A percentile compares a stretch with the other conserved stretches of the same genome.
Evolutionary conservation across 345 rosid species (phyloP).

Genomic region (Pelargonium nanum): DNA sequence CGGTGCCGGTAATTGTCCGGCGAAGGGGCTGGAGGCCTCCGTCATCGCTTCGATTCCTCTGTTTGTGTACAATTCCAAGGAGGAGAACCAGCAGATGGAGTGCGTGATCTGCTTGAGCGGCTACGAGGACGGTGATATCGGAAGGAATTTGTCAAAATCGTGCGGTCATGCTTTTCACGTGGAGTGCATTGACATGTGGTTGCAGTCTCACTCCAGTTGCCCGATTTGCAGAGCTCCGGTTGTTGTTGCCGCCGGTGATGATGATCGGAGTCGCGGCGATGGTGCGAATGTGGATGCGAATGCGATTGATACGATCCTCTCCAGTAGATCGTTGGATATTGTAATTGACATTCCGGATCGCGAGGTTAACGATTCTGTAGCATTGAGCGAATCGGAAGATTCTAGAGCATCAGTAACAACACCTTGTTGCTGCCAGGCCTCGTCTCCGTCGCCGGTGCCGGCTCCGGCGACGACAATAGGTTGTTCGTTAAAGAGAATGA

Average conservation of each 20-base stretch:
- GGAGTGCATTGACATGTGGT: slow-evolving; percentile 81
- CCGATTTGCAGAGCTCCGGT: not conserved
- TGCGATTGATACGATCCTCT: slow-evolving; percentile 12
- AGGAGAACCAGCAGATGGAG: slow-evolving; percentile 17
- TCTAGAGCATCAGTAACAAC: too few relatives aligned
- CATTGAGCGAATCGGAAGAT: too few relatives aligned
- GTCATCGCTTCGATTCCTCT: slow-evolving; percentile 53
- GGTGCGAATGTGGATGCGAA: slow-evolving; percentile 16
- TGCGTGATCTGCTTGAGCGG: slow-evolving; percentile 63
- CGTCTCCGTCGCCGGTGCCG: too few relatives aligned
- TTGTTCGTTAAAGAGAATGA: slow-evolving; percentile 51
- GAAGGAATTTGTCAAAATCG: slow-evolving; percentile 40
- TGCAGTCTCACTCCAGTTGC: slow-evolving; percentile 33
- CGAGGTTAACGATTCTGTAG: too few relatives aligned
- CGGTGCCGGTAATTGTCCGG: too few relatives aligned
- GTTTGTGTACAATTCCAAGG: slow-evolving; percentile 34
- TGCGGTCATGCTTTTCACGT: slow-evolving; percentile 75
- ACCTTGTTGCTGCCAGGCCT: too few relatives aligned
- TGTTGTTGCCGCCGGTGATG: not conserved
- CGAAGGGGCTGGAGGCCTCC: slow-evolving; percentile 56
- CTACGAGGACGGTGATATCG: slow-evolving; percentile 52
- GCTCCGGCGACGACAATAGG: slow-evolving; percentile 19
- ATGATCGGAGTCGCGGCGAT: too few relatives aligned
- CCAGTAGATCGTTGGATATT: slow-evolving; percentile 22
- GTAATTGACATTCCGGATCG: slow-evolving; percentile 11